Evolutionary conservation across 495 filamentous ascomycete genomes (phyloP).

Genomic region (Neurospora tetraspora): DNA sequence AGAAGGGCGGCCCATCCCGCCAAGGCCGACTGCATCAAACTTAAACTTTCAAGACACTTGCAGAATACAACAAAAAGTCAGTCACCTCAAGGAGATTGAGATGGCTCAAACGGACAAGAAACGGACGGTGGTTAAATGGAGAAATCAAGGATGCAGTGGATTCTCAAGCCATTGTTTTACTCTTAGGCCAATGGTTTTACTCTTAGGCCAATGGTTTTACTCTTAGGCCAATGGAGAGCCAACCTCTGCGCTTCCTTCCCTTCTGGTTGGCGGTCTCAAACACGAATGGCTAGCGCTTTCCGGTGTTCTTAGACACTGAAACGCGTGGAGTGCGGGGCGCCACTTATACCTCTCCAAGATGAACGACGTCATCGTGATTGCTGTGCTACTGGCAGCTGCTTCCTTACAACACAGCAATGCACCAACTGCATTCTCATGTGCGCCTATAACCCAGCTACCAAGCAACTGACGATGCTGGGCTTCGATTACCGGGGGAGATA

Average conservation of each 20-base stretch:
- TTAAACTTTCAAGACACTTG: neutral
- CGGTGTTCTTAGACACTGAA: neutral
- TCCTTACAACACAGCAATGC: neutral
- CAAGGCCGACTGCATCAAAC: neutral
- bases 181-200: neutral
- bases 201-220: neutral
- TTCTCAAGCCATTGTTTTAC: neutral
- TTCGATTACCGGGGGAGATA: neutral
- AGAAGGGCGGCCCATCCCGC: neutral
- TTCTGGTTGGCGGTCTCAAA: neutral
- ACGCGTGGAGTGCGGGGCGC: neutral
- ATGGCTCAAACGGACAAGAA: neutral
- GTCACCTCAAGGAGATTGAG: neutral
- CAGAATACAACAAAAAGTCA: neutral
- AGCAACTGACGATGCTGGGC: neutral
- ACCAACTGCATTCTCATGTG: neutral
- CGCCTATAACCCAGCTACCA: neutral
- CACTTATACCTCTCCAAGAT: neutral
- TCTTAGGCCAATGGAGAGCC: neutral
- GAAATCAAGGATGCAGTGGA: neutral
- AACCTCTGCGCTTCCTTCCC: neutral
- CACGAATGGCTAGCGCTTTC: neutral
- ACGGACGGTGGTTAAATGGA: neutral
- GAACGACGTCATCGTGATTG: slow-evolving; percentile 5
- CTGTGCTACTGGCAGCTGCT: neutral